Evolutionary conservation across 2,329 filamentous ascomycete species (phyloP).

Genomic region (Paecilomyces dactylethromorphus): DNA sequence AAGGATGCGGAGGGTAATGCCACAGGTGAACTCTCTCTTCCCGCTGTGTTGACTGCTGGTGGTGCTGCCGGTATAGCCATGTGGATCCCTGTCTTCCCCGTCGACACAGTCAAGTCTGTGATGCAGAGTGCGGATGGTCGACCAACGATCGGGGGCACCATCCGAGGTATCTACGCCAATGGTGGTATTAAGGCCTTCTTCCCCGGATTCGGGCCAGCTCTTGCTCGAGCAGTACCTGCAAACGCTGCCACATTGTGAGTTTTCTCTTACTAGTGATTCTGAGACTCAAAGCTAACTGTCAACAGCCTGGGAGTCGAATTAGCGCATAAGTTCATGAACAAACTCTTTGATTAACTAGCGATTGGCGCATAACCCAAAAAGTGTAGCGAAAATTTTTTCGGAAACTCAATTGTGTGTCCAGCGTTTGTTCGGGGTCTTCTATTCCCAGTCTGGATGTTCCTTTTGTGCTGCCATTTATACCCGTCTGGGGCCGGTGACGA

Average conservation of each 20-base stretch:
- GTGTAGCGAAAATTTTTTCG: not conserved
- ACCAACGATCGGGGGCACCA: constrained; percentile 70
- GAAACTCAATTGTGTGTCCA: not conserved
- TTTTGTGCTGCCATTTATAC: not conserved
- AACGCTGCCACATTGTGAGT: constrained; percentile 85
- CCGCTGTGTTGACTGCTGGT: constrained; percentile 78
- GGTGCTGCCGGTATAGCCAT: constrained; percentile 91
- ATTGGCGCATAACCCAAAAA: not conserved
- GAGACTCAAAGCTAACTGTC: constrained; percentile 1
- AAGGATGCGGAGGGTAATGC: constrained; percentile 69
- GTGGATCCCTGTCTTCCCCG: constrained; percentile 98
- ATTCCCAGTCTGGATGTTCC: not conserved
- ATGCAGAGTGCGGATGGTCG: constrained; percentile 86
- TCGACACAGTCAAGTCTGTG: constrained; percentile 93
- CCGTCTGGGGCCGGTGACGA: not conserved
- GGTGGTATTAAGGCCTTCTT: constrained; percentile 92
- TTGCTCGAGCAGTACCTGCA: constrained; percentile 87
- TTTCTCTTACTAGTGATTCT: constrained; percentile 6
- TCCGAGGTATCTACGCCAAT: constrained; percentile 72
- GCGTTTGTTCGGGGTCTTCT: not conserved
- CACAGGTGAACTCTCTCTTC: constrained; percentile 69
- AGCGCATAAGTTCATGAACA: constrained; percentile 45
- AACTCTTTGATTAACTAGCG: constrained; percentile 27
- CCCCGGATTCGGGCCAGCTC: constrained; percentile 87
- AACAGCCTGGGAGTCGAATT: constrained; percentile 42